Conservation (phyloP, 345 rosid genomes). For the Lumnitzera littorea region DNA sequence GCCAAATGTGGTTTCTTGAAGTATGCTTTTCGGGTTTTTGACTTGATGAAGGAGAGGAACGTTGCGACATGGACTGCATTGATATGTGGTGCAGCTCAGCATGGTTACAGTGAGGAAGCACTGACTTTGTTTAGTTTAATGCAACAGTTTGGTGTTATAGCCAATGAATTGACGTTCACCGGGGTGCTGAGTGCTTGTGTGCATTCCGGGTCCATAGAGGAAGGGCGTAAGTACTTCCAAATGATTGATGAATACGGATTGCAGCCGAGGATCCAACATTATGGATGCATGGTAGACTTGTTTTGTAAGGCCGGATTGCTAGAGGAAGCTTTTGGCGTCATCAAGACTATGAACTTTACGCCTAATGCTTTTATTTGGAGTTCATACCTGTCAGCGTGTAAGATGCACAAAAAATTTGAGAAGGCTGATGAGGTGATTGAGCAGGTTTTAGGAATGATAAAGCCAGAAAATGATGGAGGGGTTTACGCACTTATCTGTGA, state of each 20-base stretch:
- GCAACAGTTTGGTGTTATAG: conserved; percentile 23
- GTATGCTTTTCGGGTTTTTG: conserved; percentile 26
- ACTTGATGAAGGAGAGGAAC: conserved; percentile 34
- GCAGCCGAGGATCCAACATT: conserved; percentile 42
- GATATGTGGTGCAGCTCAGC: conserved; percentile 50
- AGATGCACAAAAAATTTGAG: conserved; percentile 36
- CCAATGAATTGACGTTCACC: conserved; percentile 34
- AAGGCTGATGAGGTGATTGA: conserved; percentile 43
- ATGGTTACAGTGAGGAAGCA: conserved; percentile 40
- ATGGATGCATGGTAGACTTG: conserved; percentile 52
- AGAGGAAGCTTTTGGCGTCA: conserved; percentile 29
- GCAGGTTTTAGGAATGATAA: conserved; percentile 1
- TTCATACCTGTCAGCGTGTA: conserved; percentile 42
- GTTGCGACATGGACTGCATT: conserved; percentile 49
- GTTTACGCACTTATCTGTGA: conserved; percentile 15
- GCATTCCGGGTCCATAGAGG: conserved; percentile 35
- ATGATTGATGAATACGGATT: conserved; percentile 33
- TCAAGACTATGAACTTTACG: conserved; percentile 24
- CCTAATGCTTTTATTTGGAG: conserved; percentile 39
- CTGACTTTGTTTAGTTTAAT: conserved; percentile 31
- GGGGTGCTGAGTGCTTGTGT: conserved; percentile 36
- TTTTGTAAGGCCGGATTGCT: conserved; percentile 37
- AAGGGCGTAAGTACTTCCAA: conserved; percentile 31
- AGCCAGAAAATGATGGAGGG: conserved; percentile 18
- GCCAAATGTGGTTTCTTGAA: conserved; percentile 37